Evolutionary conservation across 257 asterid genomes (phyloP), one percentile per base, ranked within the genome.

Genomic region (Solanum chmielewskii): DNA sequence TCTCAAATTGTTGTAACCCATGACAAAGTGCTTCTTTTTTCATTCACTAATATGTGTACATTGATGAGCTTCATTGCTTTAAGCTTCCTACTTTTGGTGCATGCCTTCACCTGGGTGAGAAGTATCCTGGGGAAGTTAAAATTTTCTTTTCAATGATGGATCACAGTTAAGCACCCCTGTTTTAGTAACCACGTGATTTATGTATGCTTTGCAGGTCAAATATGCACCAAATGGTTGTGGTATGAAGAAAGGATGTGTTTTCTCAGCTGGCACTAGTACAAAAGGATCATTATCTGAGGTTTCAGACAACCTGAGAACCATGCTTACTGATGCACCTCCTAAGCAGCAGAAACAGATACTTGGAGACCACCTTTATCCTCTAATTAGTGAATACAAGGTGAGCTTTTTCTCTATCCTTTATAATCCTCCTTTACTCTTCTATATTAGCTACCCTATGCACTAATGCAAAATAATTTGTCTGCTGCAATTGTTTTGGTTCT

Each of bases 361-460:
- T 13, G 98, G 98, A 81, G 97, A 93, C 87, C 95, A 92, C 83
- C 95, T 96, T 35, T 94, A 89, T 83, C 99, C 98, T 6, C 97
- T 95, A 8, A 98, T 96, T 90, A 89, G 89, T 78, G 89, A 90
- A n/a, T 95, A 86, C 81, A 90, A 94, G 98, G 98, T 94, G 76
- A 89, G 33, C 21, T 29, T 64, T 29, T 16, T 35, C 21, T 77
- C 39, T 27, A 12, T 52, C 33, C 81, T 77, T 52, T 74, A 21
- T 33, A 31, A 5, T 42, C 29, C 20, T 66, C 41, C 15, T 73
- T 27, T 52, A 37, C 39, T 39, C 73, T 35, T 23, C 59, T 49
- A 81, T 29, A 29, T 29, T 81, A 81, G 29, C 85, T 81, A 49
- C 31, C 69, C 27, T 49, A 27, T 81, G 69, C 39, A 11, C 85